These are phyloP conservation scores for Torrubiellomyces zombiae DNA, from an alignment of 2,329 filamentous ascomycete genomes.

Conservation along the genomic window DNA sequence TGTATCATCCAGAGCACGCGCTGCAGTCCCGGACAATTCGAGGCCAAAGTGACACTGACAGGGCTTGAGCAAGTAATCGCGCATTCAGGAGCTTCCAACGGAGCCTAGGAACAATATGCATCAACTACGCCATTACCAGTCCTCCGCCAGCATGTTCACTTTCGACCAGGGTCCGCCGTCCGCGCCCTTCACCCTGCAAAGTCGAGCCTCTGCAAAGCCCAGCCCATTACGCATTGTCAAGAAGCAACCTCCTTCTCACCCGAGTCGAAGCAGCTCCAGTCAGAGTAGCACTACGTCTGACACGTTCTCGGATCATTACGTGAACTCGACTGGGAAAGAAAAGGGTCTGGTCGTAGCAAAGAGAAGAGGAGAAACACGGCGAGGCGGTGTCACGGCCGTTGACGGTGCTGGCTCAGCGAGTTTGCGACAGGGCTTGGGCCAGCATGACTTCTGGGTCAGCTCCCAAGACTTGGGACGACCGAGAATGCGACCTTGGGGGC, in stretches of 20 bases:
- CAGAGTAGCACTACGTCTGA: background rate
- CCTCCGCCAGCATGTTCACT: too few relatives aligned
- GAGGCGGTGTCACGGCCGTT: too few relatives aligned
- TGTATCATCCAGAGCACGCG: too few relatives aligned
- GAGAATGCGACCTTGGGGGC: constrained; percentile 5
- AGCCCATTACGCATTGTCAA: constrained; percentile 35
- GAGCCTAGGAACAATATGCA: too few relatives aligned
- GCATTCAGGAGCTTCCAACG: too few relatives aligned
- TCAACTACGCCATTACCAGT: too few relatives aligned
- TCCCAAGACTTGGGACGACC: constrained; percentile 3
- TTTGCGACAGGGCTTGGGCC: background rate
- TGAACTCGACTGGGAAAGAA: too few relatives aligned
- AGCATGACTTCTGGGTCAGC: constrained; percentile 4
- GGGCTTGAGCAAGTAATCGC: too few relatives aligned
- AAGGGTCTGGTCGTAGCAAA: background rate
- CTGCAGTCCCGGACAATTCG: too few relatives aligned
- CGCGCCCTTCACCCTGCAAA: constrained; percentile 4
- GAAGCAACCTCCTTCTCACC: too few relatives aligned
- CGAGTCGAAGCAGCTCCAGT: background rate
- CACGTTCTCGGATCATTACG: too few relatives aligned
- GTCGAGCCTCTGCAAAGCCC: constrained; percentile 15
- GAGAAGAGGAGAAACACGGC: constrained; percentile 1
- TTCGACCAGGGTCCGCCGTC: background rate
- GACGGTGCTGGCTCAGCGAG: background rate
- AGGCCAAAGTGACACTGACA: too few relatives aligned